Evolutionary conservation across 805 yeast genomes (phyloP), one percentile per base, ranked within the genome.

Genomic region (Pichia exigua): DNA sequence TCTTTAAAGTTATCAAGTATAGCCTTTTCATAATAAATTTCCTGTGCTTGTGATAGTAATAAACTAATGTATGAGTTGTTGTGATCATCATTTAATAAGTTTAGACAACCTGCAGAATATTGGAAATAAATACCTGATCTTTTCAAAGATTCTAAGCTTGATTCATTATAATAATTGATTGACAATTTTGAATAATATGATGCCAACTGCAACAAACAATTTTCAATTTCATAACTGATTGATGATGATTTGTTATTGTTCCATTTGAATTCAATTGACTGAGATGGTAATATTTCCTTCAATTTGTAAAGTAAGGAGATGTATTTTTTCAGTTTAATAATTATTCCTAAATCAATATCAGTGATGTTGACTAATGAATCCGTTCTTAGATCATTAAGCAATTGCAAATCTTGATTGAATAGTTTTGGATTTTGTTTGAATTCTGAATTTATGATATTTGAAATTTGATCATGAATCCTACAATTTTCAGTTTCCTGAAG

Each of bases 21-120:
- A 0, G 96, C 89, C 59, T 83, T 82, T 46, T 77, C 81, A 96
- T 97, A 90, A 47, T 85, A 80, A 13, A 81, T 75, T 61, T 91
- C 97, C 65, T 90, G 96, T 0, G 96, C 94, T 60, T 88, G 96
- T 0, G 95, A 94, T 41, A 86, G 62, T 44, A 50, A 27, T 15
- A 45, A 17, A 15, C 17, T 42, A 6, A 17, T 39, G 12, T 21
- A 43, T 20, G 35, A 35, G 4, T n/a, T 38, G 20, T n/a, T 8
- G 10, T 22, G 2, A 9, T 20, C 9, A 17, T 18, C 10, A 18
- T 18, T 38, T 24, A 66, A n/a, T 18, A 39, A 53, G 18, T 54
- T 58, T 11, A 48, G 21, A 52, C 79, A 72, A 0, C 96, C 90
- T 0, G 95, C 90, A 1, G 94, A 77, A 45, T 67, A 66, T 65